A percentile compares a stretch with the other conserved stretches of the same genome.
phyloP scores from a whole-genome alignment of 2,329 filamentous ascomycete genomes.

The Cadophora malorum region DNA sequence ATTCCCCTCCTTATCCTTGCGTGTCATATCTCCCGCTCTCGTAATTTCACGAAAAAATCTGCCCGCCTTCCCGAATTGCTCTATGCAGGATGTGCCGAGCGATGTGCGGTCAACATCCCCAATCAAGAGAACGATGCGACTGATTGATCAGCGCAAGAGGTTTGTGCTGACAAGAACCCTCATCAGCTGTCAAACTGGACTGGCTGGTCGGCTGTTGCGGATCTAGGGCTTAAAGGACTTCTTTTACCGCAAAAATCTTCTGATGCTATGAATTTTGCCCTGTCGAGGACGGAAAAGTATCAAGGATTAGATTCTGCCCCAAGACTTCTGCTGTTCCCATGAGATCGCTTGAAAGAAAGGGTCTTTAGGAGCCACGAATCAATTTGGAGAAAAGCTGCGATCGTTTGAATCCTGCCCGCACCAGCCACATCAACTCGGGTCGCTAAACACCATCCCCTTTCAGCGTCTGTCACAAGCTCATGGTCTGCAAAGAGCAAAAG shows the following conservation, averaged over 20 bases:
- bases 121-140: constrained; percentile 25
- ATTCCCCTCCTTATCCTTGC: constrained; percentile 17
- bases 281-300: background rate
- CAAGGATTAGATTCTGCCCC: background rate
- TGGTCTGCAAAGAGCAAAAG: constrained; percentile 6
- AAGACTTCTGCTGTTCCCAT: background rate
- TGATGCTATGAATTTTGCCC: background rate
- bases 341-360: background rate
- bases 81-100: constrained; percentile 21
- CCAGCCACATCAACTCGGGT: constrained; percentile 9
- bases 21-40: constrained; percentile 26
- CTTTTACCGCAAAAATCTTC: constrained; percentile 18
- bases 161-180: constrained; percentile 23
- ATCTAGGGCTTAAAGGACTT: background rate
- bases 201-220: constrained; percentile 30
- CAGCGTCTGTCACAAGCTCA: background rate
- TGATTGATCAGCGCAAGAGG: constrained; percentile 26
- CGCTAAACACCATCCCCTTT: constrained; percentile 2
- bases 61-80: constrained; percentile 25
- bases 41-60: constrained; percentile 18
- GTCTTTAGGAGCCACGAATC: background rate
- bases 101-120: constrained; percentile 26
- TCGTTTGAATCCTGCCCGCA: background rate
- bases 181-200: constrained; percentile 15
- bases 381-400: background rate